Base-by-base conservation (phyloP, 331 rosid species). In the Quercus phellos region DNA sequence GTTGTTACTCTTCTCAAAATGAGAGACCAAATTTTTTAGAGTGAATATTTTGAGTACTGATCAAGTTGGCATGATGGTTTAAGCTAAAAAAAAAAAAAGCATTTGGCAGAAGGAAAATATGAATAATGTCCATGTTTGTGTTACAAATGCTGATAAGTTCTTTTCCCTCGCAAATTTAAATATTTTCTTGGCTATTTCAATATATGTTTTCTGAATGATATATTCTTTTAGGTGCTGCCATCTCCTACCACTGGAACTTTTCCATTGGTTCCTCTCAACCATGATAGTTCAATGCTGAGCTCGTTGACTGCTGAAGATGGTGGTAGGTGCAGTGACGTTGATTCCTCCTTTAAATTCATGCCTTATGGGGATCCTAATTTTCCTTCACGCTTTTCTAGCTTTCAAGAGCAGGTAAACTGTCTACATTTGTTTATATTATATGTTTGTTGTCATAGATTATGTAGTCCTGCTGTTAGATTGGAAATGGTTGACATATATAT, bases 201-300 rank as follows among this genome's bases (percentile, higher is more conserved):
- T 27, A 26, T 63, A 26, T 9, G 24, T 55, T 54, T 51, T 19
- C 14, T 77, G 14, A 22, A 35, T 74, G 30, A 14, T 12, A 7
- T 80, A 29, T 34, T 79, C 73, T 82, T 72, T 55, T 56, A 94
- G 98, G 93, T 84, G n/a, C 18, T 89, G 83, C 90, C 90, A 34
- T 94, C 98, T 54, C 97, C 98, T 29, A 94, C 97, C 71, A 92
- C 97, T 2, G 97, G 97, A 2, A 82, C 85, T 64, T 92, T 94
- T 70, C 80, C 76, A 51, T 60, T 80, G 73, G 86, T 76, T 79
- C 72, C 82, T 79, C 58, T 74, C 32, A 56, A 12, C 51, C 83
- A 76, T 14, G 85, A 82, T 56, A 75, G 79, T 67, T 73, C 83
- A 51, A 35, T 75, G 79, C 60, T 82, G 55, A 71, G 68, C 82